Conservation (phyloP, 306 rosid species). For the Astragalus membranaceus region DNA sequence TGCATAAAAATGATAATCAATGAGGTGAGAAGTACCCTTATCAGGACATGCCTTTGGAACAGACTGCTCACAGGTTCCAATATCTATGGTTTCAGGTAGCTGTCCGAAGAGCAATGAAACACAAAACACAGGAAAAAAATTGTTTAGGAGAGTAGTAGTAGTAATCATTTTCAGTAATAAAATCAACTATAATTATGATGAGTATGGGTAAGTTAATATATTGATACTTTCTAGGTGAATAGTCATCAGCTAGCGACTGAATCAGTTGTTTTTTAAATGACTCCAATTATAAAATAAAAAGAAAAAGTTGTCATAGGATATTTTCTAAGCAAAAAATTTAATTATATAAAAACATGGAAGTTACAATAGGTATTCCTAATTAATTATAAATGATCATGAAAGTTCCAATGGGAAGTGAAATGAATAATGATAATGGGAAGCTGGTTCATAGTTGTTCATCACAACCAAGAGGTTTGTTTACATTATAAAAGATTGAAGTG, state of each 20-base stretch:
- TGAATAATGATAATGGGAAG: no score
- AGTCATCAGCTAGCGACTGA: no score
- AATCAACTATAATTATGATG: not conserved
- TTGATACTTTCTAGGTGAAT: slow-evolving; percentile 49
- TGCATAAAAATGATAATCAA: not conserved
- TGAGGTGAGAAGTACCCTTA: slow-evolving; percentile 49
- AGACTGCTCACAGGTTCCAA: slow-evolving; percentile 85
- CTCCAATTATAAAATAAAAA: not conserved
- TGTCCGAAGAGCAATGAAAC: slow-evolving; percentile 20
- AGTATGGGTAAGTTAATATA: slow-evolving; percentile 2
- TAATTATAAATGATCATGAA: no score
- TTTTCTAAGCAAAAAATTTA: not conserved
- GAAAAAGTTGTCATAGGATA: not conserved
- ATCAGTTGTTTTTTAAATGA: no score
- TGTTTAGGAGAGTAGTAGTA: not conserved
- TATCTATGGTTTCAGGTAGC: slow-evolving; percentile 85
- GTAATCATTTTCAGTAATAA: slow-evolving; percentile 2
- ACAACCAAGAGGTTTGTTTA: no score
- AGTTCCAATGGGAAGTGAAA: no score
- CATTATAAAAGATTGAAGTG: no score
- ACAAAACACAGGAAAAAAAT: not conserved
- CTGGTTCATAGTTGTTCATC: no score
- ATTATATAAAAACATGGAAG: no score
- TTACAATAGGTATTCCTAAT: no score
- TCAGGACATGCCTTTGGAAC: slow-evolving; percentile 84